Evolutionary conservation across 345 rosid species (phyloP), one percentile per base, ranked within the genome.

Genomic region (Murraya koenigii): DNA sequence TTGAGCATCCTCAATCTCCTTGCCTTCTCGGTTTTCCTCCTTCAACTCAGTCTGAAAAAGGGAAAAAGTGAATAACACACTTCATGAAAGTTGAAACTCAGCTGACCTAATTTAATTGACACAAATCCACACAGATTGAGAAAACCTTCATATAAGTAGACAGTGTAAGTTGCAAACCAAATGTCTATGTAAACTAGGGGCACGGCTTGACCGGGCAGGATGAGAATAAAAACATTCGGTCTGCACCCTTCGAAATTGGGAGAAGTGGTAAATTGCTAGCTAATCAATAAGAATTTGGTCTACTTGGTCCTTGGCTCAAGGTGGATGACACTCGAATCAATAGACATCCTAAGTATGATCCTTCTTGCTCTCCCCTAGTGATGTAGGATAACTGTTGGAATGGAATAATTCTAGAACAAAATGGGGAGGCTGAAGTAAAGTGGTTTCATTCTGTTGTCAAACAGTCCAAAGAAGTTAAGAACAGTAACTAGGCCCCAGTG

Each of bases 1-100:
- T 74, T 59, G 88, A 59, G 95, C 95, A 78, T 94, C 97, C 76
- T 84, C 90, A 25, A 90, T 71, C 70, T 94, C 97, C 9, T 80
- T 82, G 38, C 92, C 90, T 67, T 81, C 92, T 78, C 85, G 88
- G 61, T 78, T 85, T 13, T 83, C 83, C 81, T 89, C 92, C 83
- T 91, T 91, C 85, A 93, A 39, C 73, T 87, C 95, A 11, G 83
- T 86, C 97, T 90, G 84, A 76, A 84, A 84, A 61, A 41, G n/a
- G 23, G 4, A 52, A 61, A 39, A 64, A 41, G 6, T 69, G 62
- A 6, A 52, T 32, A 32, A 66, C 13, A 6, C 28, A 65, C 15
- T 44, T 44, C 55, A 58, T 54, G 63, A 52, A 3, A 44, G 49
- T 44, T 44, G 17, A 25, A 36, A 69, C 52, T 7, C 33, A 26